Percentiles rank a stretch among this genome's conserved stretches.
Evolutionary conservation across 2,329 filamentous ascomycete species (phyloP).

Genomic region (Didymella arachidicola): DNA sequence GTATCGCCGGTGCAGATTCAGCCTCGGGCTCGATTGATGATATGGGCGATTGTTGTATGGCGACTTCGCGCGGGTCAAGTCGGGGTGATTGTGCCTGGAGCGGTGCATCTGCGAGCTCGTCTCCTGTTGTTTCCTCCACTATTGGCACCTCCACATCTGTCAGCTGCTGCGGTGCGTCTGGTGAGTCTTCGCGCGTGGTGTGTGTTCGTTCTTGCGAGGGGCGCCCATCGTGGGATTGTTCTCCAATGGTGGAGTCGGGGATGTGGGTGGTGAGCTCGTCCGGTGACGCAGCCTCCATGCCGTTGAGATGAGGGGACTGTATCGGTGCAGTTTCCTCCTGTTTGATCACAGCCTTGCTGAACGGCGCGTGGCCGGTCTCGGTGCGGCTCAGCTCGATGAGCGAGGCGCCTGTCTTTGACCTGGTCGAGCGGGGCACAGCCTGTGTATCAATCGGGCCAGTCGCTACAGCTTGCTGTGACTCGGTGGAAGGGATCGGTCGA

Average conservation of each 20-base stretch:
- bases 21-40: conserved; percentile 15
- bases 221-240: background rate
- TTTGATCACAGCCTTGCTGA: conserved; percentile 29
- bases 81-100: background rate
- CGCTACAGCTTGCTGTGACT: conserved; percentile 30
- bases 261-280: conserved; percentile 15
- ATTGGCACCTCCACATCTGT: conserved; percentile 1
- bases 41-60: conserved; percentile 20
- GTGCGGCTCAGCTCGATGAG: conserved; percentile 27
- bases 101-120: background rate
- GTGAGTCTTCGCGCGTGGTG: background rate
- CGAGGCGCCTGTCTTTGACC: conserved; percentile 32
- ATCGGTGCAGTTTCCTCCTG: conserved; percentile 39
- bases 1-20: background rate
- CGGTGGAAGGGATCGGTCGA: conserved; percentile 40
- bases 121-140: background rate
- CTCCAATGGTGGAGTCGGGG: conserved; percentile 11
- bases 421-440: background rate
- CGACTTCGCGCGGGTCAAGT: conserved; percentile 6
- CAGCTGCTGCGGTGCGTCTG: background rate
- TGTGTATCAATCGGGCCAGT: background rate
- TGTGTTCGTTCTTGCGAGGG: background rate
- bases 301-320: conserved; percentile 4
- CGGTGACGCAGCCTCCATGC: conserved; percentile 15
- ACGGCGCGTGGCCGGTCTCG: conserved; percentile 33